These are phyloP conservation scores for Secale cereale DNA, from an alignment of 176 grass and related monocot species.

Conservation along the genomic window DNA sequence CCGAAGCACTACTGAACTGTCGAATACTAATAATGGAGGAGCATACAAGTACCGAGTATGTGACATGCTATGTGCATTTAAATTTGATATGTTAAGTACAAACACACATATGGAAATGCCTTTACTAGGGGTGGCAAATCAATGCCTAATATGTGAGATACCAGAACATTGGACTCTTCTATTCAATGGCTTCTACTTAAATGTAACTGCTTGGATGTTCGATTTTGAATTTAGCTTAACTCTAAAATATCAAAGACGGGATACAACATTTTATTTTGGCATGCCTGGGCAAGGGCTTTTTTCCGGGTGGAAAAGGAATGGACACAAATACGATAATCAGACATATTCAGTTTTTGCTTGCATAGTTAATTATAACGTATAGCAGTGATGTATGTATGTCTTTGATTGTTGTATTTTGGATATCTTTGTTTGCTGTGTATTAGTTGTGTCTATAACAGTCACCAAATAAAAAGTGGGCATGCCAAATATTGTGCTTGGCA, in stretches of 20 bases:
- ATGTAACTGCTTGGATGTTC: conserved; percentile 5
- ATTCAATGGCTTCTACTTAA: neutral
- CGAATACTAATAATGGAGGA: too few relatives aligned
- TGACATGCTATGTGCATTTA: too few relatives aligned
- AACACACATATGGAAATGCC: neutral
- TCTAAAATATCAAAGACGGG: neutral
- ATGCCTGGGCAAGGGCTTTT: too few relatives aligned
- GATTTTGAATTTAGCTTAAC: neutral
- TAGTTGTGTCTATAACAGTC: too few relatives aligned
- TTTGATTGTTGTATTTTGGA: neutral
- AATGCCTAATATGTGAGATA: neutral
- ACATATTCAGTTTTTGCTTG: neutral
- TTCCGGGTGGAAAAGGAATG: neutral
- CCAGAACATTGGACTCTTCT: neutral
- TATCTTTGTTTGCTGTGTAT: conserved; percentile 4
- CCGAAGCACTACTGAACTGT: too few relatives aligned
- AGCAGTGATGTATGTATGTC: neutral
- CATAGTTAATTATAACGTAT: neutral
- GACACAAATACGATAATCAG: neutral
- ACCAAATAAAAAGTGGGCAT: too few relatives aligned
- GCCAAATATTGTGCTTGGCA: too few relatives aligned
- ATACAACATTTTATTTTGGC: too few relatives aligned
- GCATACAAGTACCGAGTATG: too few relatives aligned
- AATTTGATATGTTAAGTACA: neutral
- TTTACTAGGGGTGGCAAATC: neutral